These are phyloP conservation scores for Hyaloscypha bicolor DNA, from an alignment of 495 filamentous ascomycete species.

Conservation along the genomic window DNA sequence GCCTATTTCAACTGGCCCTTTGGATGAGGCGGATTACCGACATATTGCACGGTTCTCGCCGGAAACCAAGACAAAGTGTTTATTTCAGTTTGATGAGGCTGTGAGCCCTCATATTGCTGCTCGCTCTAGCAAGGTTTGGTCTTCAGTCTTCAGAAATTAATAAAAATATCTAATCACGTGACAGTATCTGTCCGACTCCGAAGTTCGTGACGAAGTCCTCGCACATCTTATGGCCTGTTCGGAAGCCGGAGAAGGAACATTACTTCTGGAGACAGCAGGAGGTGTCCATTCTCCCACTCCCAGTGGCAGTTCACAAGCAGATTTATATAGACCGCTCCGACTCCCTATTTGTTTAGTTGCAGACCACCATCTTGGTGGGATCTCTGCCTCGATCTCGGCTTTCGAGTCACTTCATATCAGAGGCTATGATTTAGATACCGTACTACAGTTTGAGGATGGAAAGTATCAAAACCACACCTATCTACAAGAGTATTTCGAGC, in stretches of 20 bases:
- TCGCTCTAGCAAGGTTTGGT: constrained; percentile 37
- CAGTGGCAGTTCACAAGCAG: constrained; percentile 72
- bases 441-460: constrained; percentile 63
- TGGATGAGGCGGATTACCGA: constrained; percentile 68
- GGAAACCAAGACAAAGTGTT: constrained; percentile 55
- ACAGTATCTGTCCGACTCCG: constrained; percentile 23
- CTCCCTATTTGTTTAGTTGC: constrained; percentile 73
- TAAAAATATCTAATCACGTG: constrained; percentile 7
- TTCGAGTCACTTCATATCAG: constrained; percentile 72
- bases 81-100: constrained; percentile 70
- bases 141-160: not conserved
- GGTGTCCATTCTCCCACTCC: constrained; percentile 75
- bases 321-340: constrained; percentile 70
- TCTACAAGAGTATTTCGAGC: constrained; percentile 61
- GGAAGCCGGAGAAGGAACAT: constrained; percentile 33
- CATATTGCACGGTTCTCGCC: constrained; percentile 60
- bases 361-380: constrained; percentile 72
- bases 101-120: constrained; percentile 77
- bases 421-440: constrained; percentile 71
- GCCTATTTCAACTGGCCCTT: constrained; percentile 72
- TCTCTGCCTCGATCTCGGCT: constrained; percentile 72
- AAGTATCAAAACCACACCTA: constrained; percentile 68
- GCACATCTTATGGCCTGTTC: constrained; percentile 19
- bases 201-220: constrained; percentile 31
- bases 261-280: constrained; percentile 76